Base-by-base conservation (phyloP, 2,329 filamentous ascomycete genomes). In the Aspergillus amoenus region DNA sequence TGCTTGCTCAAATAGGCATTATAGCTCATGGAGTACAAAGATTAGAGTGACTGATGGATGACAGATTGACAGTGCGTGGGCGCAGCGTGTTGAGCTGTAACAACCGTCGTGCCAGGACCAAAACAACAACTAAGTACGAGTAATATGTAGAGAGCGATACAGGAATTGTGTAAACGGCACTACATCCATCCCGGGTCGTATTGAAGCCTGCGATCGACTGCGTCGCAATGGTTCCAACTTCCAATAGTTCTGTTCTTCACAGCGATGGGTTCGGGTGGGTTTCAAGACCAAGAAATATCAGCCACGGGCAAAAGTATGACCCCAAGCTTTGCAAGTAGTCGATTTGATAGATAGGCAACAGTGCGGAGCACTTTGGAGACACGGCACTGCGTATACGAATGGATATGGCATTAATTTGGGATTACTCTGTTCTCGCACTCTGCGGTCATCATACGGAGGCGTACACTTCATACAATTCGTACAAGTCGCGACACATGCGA, bases 401-500 rank as follows among this genome's bases (percentile, higher is more conserved):
- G 13, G 34, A 50, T 21, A 39, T 30, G 24, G 18, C 39, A 32
- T 42, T 39, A 12, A 34, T 22, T 44, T 9, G 18, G 6, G 13
- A 27, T 15, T 24, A n/a, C 9, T 21, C 21, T 21, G 21, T 21
- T 1, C 21, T 30, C 27, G 8, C 27, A 30, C 27, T 30, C 27
- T 27, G 22, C 27, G 9, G 42, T 50, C 30, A 34, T 55, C 49
- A 40, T 50, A 48, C 17, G 30, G 41, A 12, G 21, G 41, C 24
- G 22, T 43, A 43, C 21, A 45, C 11, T 40, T 27, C 17, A 39
- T 34, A 41, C 18, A 41, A 22, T 15, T 24, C 17, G 30, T 49
- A 34, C 55, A 32, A 42, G 24, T 37, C 32, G 13, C 51, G 43
- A 53, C 51, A 40, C 42, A 55, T 56, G 62, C 55, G 56, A 59